Evolutionary conservation across 2,329 filamentous ascomycete species (phyloP).

Genomic region (Parasarocladium wereldwijsianum): DNA sequence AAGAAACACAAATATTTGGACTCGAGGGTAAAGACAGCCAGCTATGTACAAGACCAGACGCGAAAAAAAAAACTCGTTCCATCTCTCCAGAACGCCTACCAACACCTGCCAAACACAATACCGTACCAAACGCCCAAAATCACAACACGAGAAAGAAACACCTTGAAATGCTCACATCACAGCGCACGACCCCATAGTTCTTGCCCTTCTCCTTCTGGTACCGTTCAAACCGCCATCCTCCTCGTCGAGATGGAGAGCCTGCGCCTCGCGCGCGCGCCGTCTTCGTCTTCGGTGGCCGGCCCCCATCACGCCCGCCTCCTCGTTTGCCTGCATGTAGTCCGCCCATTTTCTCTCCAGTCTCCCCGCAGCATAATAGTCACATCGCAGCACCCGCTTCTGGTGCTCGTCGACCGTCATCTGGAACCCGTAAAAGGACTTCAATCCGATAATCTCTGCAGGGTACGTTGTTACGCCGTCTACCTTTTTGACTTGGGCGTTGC

Average conservation of each 20-base stretch:
- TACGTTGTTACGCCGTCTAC: conserved; percentile 35
- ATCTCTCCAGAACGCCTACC: too few species aligned
- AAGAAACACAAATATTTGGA: too few species aligned
- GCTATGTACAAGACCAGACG: too few species aligned
- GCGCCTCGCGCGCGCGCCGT: conserved; percentile 67
- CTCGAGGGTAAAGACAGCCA: too few species aligned
- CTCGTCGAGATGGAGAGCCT: conserved; percentile 66
- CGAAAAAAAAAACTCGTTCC: too few species aligned
- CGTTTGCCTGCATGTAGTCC: conserved; percentile 82
- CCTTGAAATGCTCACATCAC: conserved; percentile 37
- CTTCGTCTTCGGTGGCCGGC: conserved; percentile 54
- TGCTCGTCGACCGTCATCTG: conserved; percentile 93
- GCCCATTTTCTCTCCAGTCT: conserved; percentile 86
- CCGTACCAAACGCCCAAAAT: too few species aligned
- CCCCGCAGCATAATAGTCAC: conserved; percentile 58
- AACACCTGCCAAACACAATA: too few species aligned
- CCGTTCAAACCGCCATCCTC: conserved; percentile 48
- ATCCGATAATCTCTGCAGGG: conserved; percentile 63
- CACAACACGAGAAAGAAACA: too few species aligned
- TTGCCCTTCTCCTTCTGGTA: conserved; percentile 42
- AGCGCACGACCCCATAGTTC: conserved; percentile 45
- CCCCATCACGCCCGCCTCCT: conserved; percentile 62
- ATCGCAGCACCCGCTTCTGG: conserved; percentile 67
- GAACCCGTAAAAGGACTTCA: conserved; percentile 93
- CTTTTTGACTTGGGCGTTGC: conserved; percentile 62